Percentiles rank a stretch among this genome's conserved stretches.
These are phyloP conservation scores for Dendrobium nobile DNA, from an alignment of 106 monocot species.

Conservation along the genomic window DNA sequence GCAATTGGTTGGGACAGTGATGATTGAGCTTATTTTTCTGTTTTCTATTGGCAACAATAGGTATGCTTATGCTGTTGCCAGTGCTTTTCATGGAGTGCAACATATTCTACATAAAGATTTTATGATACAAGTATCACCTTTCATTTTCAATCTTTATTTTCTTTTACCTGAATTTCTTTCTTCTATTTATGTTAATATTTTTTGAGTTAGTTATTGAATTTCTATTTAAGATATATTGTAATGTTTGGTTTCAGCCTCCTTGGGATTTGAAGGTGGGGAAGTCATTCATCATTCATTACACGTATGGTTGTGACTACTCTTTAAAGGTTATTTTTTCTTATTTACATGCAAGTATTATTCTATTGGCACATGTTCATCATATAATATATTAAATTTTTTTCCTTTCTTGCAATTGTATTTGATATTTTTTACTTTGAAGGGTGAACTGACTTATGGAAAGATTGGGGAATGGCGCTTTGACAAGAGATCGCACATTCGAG, in stretches of 20 bases:
- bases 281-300: slow-evolving; percentile 44
- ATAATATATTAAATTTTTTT: not conserved
- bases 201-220: not conserved
- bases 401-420: not conserved
- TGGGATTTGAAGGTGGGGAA: slow-evolving; percentile 40
- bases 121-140: slow-evolving; percentile 23
- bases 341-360: not conserved
- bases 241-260: slow-evolving; percentile 29
- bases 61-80: slow-evolving; percentile 29
- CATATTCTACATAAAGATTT: slow-evolving; percentile 35
- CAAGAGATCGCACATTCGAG: slow-evolving; percentile 83
- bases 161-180: not conserved
- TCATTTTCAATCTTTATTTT: not conserved
- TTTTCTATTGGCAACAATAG: not conserved
- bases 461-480: slow-evolving; percentile 98
- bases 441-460: slow-evolving; percentile 88
- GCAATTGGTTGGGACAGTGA: not conserved
- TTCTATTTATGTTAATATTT: not conserved
- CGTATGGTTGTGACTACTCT: slow-evolving; percentile 45
- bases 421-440: slow-evolving; percentile 26
- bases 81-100: slow-evolving; percentile 26
- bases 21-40: not conserved
- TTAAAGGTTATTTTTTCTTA: slow-evolving; percentile 14
- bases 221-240: not conserved
- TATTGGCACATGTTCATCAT: not conserved